Base-by-base conservation (phyloP, 2,329 filamentous ascomycete genomes). In the Venturia carpophila region DNA sequence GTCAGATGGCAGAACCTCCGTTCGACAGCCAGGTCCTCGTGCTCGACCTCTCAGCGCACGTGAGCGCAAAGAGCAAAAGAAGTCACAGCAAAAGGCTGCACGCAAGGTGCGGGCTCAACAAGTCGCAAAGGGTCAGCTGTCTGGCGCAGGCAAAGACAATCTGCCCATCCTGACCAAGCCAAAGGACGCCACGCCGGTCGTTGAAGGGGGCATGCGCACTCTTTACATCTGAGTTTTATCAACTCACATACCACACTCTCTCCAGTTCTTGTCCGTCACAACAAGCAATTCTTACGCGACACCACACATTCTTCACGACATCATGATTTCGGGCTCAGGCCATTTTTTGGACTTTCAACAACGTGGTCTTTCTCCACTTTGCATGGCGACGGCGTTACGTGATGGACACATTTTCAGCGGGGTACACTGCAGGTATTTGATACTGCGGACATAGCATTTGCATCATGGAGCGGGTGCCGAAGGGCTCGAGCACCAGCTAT, bases 341-440 rank as follows among this genome's bases (percentile, higher is more conserved):
- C 39, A 41, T 62, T 27, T n/a, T 15, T 62, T 62, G 9, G 7
- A 39, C 37, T 27, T 62, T 30, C 21, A 62, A 62, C n/a, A 9
- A 6, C 21, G 37, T 39, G 39, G 30, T 1, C 15, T 47, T 62
- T 6, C 27, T 62, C 39, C 24, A 43, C 42, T 27, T 27, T 62
- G 60, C 60, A 62, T 62, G 60, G 60, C 60, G 67, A 90, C 89
- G 43, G 82, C 79, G 76, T 93, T 89, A 58, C 21, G 47, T 52
- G 47, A 52, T 24, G 21, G 13, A 52, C 21, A 58, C 52, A 34
- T 34, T 21, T 34, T 58, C 27, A 34, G 52, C 52, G 30, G 52
- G 52, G 37, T 58, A 58, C 30, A 58, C 52, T 37, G 30, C 47
- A 27, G 21, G 21, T 52, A 52, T 21, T 49, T 15, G 47, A 52